Evolutionary conservation across 2,329 filamentous ascomycete species (phyloP).

Genomic region (Capronia americana): DNA sequence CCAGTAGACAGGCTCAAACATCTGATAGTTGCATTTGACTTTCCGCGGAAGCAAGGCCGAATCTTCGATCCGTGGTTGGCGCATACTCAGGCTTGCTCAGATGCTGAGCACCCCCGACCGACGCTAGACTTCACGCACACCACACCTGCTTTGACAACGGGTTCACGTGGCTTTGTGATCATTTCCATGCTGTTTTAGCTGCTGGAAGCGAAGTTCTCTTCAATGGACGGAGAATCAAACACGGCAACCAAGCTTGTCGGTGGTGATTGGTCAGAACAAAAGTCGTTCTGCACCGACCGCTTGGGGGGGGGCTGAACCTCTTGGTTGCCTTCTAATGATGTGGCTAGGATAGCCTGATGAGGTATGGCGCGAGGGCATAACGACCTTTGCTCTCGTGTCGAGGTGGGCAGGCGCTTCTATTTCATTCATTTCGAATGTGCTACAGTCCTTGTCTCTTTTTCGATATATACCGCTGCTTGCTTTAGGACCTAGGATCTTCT

Average conservation of each 20-base stretch:
- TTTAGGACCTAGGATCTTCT: neutral
- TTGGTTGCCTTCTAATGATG: neutral
- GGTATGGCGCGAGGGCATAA: neutral
- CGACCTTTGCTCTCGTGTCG: slow-evolving; percentile 3
- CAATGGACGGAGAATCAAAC: too few relatives aligned
- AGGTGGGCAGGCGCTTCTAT: neutral
- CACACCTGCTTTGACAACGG: too few relatives aligned
- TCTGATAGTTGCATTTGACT: too few relatives aligned
- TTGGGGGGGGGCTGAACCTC: neutral
- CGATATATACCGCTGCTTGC: neutral
- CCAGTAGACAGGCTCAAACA: too few relatives aligned
- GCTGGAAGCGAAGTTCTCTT: too few relatives aligned
- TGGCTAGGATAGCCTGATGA: neutral
- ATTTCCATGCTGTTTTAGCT: too few relatives aligned
- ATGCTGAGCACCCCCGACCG: too few relatives aligned
- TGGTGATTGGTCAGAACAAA: slow-evolving; percentile 12
- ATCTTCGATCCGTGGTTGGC: too few relatives aligned
- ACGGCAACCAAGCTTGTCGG: neutral
- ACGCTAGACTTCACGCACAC: too few relatives aligned
- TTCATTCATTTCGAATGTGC: neutral
- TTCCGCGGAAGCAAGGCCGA: too few relatives aligned
- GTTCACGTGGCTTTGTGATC: too few relatives aligned
- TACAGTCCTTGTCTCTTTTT: neutral
- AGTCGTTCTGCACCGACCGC: slow-evolving; percentile 1
- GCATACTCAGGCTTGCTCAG: too few relatives aligned